Evolutionary conservation across 202 grass and related monocot species (phyloP).

Genomic region (Cymbopogon flexuosus): DNA sequence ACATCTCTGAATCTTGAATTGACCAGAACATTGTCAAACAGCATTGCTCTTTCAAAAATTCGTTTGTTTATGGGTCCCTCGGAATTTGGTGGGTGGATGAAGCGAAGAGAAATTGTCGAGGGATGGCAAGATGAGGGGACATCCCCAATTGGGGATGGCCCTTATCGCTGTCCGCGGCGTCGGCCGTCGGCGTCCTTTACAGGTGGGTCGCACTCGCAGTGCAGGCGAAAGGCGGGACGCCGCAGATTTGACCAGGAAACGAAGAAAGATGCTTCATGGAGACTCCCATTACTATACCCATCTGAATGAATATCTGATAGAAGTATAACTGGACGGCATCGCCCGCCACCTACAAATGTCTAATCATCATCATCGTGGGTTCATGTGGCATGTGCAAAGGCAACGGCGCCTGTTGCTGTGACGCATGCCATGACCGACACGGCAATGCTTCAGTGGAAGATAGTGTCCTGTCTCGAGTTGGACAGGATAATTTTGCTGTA

Average conservation of each 20-base stretch:
- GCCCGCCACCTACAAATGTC: not conserved
- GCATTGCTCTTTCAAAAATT: not conserved
- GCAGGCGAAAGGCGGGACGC: not conserved
- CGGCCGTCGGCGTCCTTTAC: constrained; percentile 4
- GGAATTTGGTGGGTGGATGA: not conserved
- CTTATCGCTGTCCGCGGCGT: not conserved
- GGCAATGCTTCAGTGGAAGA: not conserved
- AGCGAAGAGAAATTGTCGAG: not conserved
- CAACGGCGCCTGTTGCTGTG: not conserved
- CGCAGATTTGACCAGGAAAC: constrained; percentile 16
- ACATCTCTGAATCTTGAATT: not conserved
- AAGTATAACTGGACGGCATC: not conserved
- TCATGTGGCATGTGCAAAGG: constrained; percentile 7
- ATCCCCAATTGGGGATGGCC: not conserved
- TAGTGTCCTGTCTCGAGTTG: not conserved
- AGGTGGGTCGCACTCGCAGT: not conserved
- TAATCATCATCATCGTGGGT: not conserved
- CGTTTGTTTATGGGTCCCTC: too few species aligned
- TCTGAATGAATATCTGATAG: not conserved
- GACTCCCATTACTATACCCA: not conserved
- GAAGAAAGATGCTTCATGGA: constrained; percentile 19
- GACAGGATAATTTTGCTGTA: not conserved
- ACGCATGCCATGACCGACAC: constrained; percentile 14
- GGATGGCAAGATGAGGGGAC: not conserved
- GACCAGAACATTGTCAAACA: not conserved